phyloP scores from a whole-genome alignment of 1,284 basidiomycete species.

The Pseudozyma thailandica region DNA sequence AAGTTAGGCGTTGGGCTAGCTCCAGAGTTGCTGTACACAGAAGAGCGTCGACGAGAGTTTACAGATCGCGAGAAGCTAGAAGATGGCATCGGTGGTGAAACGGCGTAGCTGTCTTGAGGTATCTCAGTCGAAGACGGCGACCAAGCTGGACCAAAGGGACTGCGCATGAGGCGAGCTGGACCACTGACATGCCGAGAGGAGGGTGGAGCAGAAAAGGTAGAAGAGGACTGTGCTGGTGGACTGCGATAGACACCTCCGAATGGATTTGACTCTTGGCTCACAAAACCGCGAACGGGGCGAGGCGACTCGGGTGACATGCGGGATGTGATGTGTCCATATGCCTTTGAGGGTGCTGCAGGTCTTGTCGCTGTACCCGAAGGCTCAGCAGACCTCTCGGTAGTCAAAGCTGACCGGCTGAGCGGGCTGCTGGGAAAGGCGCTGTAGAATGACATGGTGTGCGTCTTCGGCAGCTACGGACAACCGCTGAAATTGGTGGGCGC shows the following conservation, averaged over 20 bases:
- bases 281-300: background rate
- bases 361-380: background rate
- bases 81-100: slow-evolving; percentile 21
- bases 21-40: slow-evolving; percentile 21
- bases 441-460: slow-evolving; percentile 25
- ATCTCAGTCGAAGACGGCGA: slow-evolving; percentile 3
- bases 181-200: slow-evolving; percentile 35
- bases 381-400: background rate
- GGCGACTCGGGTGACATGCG: background rate
- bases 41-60: slow-evolving; percentile 35
- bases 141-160: slow-evolving; percentile 16
- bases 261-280: background rate
- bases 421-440: slow-evolving; percentile 49
- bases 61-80: slow-evolving; percentile 30
- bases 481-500: too few relatives aligned
- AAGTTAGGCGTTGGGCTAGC: slow-evolving; percentile 42
- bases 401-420: slow-evolving; percentile 42
- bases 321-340: slow-evolving; percentile 2
- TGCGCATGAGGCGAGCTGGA: slow-evolving; percentile 27
- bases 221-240: background rate
- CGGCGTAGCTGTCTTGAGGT: slow-evolving; percentile 9
- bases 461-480: background rate
- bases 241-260: background rate
- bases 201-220: background rate
- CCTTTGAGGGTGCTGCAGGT: background rate